Conservation (phyloP, 2,329 filamentous ascomycete species). For the Fusarium temperatum region DNA sequence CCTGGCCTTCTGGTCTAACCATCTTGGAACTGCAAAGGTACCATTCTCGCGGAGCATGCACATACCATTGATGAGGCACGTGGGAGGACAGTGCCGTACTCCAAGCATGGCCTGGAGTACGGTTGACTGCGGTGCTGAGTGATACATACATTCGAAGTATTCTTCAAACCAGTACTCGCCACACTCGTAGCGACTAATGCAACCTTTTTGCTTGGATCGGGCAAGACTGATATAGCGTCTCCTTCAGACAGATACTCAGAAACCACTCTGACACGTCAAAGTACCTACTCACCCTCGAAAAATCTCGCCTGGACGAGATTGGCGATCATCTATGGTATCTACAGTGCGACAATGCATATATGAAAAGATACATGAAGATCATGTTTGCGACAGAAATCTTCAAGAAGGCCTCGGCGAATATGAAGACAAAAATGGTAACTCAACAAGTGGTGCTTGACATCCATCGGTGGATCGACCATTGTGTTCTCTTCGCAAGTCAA, state of each 20-base stretch:
- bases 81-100: accelerated
- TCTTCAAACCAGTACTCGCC: not conserved
- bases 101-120: not conserved
- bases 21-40: not conserved
- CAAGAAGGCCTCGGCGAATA: too few relatives aligned
- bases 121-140: not conserved
- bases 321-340: too few relatives aligned
- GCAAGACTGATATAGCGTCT: not conserved
- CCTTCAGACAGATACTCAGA: not conserved
- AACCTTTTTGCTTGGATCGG: not conserved
- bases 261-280: not conserved
- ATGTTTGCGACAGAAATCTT: too few relatives aligned
- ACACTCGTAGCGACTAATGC: not conserved
- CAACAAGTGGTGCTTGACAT: too few relatives aligned
- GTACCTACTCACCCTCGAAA: not conserved
- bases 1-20: not conserved
- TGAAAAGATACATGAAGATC: too few relatives aligned
- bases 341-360: too few relatives aligned
- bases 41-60: not conserved
- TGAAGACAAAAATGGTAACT: too few relatives aligned
- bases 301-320: too few relatives aligned
- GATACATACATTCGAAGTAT: not conserved
- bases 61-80: not conserved
- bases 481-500: not conserved
- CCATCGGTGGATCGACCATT: not conserved